A percentile compares a stretch with the other conserved stretches of the same genome.
Evolutionary conservation across 495 filamentous ascomycete species (phyloP).

Genomic region (Neurospora discreta): DNA sequence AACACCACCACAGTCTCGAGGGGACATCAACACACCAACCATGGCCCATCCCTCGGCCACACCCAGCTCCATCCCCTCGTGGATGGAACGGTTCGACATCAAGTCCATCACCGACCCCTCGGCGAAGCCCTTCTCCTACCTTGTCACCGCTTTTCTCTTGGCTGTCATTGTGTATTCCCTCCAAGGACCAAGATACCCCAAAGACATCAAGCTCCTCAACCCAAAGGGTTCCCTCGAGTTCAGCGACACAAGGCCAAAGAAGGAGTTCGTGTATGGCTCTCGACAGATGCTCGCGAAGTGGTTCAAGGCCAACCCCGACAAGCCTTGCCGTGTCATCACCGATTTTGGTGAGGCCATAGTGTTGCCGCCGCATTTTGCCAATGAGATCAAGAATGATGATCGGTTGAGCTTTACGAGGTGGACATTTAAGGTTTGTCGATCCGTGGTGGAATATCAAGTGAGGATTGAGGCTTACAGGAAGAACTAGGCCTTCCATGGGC

Average conservation of each 20-base stretch:
- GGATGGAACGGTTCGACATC: background rate
- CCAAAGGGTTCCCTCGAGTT: slow-evolving; percentile 5
- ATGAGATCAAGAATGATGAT: slow-evolving; percentile 38
- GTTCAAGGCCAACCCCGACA: slow-evolving; percentile 10
- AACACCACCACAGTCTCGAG: background rate
- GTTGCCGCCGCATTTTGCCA: slow-evolving; percentile 32
- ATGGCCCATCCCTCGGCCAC: background rate
- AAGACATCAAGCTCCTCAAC: slow-evolving; percentile 7
- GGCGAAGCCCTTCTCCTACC: background rate
- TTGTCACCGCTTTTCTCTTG: background rate
- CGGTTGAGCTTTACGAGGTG: slow-evolving; percentile 25
- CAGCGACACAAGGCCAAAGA: slow-evolving; percentile 8
- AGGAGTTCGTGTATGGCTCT: slow-evolving; percentile 1
- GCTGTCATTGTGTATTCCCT: background rate
- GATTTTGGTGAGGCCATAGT: slow-evolving; percentile 23
- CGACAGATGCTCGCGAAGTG: slow-evolving; percentile 5
- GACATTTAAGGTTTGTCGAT: slow-evolving; percentile 22
- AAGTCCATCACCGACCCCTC: background rate
- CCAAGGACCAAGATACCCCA: background rate
- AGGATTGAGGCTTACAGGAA: background rate
- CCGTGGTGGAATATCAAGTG: no score
- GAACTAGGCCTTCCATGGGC: slow-evolving; percentile 30
- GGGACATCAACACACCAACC: background rate
- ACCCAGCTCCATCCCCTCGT: background rate
- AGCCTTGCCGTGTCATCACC: slow-evolving; percentile 16